These are phyloP conservation scores for Neonectria sp. DNA, from an alignment of 2,329 filamentous ascomycete species.

Conservation along the genomic window DNA sequence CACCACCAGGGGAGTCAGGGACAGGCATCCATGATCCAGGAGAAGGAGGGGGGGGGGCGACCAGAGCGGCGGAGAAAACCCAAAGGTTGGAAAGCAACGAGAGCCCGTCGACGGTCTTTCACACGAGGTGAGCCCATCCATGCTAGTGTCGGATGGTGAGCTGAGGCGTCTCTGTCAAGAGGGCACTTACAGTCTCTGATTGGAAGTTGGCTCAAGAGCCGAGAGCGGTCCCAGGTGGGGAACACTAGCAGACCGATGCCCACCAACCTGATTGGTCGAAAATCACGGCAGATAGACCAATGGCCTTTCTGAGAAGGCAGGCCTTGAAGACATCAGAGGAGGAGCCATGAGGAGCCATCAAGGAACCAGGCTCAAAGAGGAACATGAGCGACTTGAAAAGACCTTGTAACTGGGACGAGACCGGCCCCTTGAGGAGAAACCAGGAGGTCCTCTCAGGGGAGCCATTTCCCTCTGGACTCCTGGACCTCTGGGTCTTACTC, in stretches of 20 bases:
- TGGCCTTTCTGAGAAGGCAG: constrained; percentile 34
- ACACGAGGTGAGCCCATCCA: constrained; percentile 45
- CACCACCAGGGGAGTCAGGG: constrained; percentile 17
- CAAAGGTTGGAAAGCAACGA: constrained; percentile 41
- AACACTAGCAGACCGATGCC: constrained; percentile 33
- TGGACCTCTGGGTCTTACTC: constrained; percentile 32
- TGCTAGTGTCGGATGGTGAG: constrained; percentile 51
- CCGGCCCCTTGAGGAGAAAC: constrained; percentile 24
- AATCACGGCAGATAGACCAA: constrained; percentile 36
- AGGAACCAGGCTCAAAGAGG: constrained; percentile 45
- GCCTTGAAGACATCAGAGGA: constrained; percentile 32
- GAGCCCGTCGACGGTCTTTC: constrained; percentile 44
- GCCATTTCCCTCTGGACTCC: constrained; percentile 27
- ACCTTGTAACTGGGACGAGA: constrained; percentile 20
- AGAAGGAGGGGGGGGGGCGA: constrained; percentile 26
- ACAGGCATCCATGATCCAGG: constrained; percentile 36
- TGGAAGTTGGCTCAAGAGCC: constrained; percentile 45
- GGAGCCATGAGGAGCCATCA: constrained; percentile 27
- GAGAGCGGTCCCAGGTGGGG: constrained; percentile 44
- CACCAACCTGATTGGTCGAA: constrained; percentile 40
- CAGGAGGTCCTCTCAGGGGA: constrained; percentile 40
- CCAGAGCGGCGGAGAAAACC: constrained; percentile 30
- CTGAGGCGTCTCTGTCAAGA: constrained; percentile 54
- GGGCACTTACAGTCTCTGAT: constrained; percentile 48
- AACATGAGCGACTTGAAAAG: constrained; percentile 46